These are phyloP conservation scores for Irpex sp. DNA, from an alignment of 1,284 basidiomycete genomes.

Conservation along the genomic window DNA sequence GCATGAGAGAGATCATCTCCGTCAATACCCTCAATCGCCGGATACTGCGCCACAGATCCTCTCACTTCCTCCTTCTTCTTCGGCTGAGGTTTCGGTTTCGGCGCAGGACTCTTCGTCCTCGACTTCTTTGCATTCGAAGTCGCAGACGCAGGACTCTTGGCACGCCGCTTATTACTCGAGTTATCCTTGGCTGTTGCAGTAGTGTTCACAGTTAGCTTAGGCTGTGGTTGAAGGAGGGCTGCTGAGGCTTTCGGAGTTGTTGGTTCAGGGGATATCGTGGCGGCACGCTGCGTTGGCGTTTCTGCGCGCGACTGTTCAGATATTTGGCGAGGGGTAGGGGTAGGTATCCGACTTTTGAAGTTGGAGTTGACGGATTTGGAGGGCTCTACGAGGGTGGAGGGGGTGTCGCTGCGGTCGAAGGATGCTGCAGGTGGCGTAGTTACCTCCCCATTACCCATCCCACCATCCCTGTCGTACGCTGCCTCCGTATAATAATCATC, in stretches of 20 bases:
- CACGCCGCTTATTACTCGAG: slow-evolving; percentile 32
- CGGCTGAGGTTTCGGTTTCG: slow-evolving; percentile 15
- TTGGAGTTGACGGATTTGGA: slow-evolving; percentile 15
- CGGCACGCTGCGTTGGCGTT: slow-evolving; percentile 15
- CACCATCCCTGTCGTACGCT: slow-evolving; percentile 19
- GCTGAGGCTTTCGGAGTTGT: slow-evolving; percentile 10
- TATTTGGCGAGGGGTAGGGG: slow-evolving; percentile 21
- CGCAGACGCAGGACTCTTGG: slow-evolving; percentile 37
- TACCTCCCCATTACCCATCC: slow-evolving; percentile 14
- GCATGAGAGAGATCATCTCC: slow-evolving; percentile 55
- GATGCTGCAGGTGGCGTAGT: slow-evolving; percentile 1
- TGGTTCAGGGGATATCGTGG: slow-evolving; percentile 10
- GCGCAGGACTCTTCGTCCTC: slow-evolving; percentile 28
- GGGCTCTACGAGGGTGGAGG: slow-evolving; percentile 20
- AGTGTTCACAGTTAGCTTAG: background rate
- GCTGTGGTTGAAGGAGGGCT: background rate
- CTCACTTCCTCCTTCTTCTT: slow-evolving; percentile 28
- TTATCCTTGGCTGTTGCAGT: background rate
- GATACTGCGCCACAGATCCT: slow-evolving; percentile 57
- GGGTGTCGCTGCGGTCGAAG: slow-evolving; percentile 14
- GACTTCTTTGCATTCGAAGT: slow-evolving; percentile 34
- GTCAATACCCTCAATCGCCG: slow-evolving; percentile 40
- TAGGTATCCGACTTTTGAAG: slow-evolving; percentile 22
- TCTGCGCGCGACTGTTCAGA: slow-evolving; percentile 25
- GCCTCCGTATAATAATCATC: slow-evolving; percentile 18